Percentiles rank a stretch among this genome's conserved stretches.
Evolutionary conservation across 306 rosid genomes (phyloP).

Genomic region (Rosa persica): DNA sequence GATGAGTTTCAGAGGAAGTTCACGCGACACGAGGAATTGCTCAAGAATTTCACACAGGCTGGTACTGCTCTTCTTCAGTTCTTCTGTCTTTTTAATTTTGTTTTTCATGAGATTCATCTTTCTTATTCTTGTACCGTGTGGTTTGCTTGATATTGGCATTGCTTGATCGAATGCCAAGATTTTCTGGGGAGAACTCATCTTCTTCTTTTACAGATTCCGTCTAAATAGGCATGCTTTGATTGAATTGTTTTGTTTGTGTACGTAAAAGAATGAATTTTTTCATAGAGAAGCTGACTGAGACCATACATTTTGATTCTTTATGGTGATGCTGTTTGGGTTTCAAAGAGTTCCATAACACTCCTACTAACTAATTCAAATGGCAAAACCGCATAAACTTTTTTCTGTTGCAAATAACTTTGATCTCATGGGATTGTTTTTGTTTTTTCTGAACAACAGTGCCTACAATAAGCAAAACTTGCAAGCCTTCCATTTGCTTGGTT

Average conservation of each 20-base stretch:
- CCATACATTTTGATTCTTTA: too few relatives aligned
- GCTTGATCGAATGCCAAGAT: not conserved
- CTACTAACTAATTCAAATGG: too few relatives aligned
- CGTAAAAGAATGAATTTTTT: too few relatives aligned
- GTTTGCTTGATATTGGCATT: not conserved
- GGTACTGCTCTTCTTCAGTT: slow-evolving; percentile 32
- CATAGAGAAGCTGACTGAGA: too few relatives aligned
- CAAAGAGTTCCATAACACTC: not conserved
- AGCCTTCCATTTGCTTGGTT: not conserved
- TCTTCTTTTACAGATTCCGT: too few relatives aligned
- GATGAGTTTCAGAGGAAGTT: slow-evolving; percentile 62
- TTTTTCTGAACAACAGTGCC: too few relatives aligned
- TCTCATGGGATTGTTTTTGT: not conserved
- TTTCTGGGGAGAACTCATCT: too few relatives aligned
- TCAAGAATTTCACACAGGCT: slow-evolving; percentile 49
- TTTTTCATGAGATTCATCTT: too few relatives aligned
- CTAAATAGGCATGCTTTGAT: too few relatives aligned
- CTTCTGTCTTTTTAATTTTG: not conserved
- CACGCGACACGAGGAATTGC: slow-evolving; percentile 60
- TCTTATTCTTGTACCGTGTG: not conserved
- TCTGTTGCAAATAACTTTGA: not conserved
- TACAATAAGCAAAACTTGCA: too few relatives aligned
- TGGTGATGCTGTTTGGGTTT: too few relatives aligned
- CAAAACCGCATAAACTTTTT: not conserved
- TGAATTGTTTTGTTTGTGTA: too few relatives aligned